Evolutionary conservation across 2,329 filamentous ascomycete genomes (phyloP), one percentile per base, ranked within the genome.

Genomic region (Teratosphaeria gauchensis): DNA sequence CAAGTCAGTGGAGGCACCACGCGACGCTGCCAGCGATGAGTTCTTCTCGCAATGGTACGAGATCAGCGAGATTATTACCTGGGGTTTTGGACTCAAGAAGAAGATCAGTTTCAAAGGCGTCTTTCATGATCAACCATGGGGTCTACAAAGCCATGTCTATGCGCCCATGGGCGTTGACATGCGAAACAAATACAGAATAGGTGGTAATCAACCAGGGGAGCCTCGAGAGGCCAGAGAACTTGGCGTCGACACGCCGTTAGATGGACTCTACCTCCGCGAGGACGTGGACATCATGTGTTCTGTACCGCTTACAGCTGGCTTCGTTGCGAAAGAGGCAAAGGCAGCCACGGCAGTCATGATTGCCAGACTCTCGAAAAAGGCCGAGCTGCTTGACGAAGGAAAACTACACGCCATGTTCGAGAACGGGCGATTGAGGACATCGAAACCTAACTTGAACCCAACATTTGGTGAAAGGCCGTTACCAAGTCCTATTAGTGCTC

Each of bases 241-340:
- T 54, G 86, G 85, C 4, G 78, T 87, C 0, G 83, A 84, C 52
- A 83, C 80, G 0, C 86, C 86, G 0, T 73, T 77, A 28, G 84
- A 88, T 59, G 86, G 86, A 0, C 72, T 89, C 2, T 89, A 88
- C 65, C 74, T 89, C 59, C 80, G 84, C 58, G 85, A 88, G 66
- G 86, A 89, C 62, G 85, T 88, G 48, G 85, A 88, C 69, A 85
- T 89, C 72, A 81, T 80, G 66, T 86, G 84, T 76, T 88, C 87
- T 68, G 75, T 88, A 56, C 80, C 84, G 28, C 58, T 71, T 60
- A 78, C 85, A 57, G 52, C 52, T 16, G 69, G 77, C 54, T 87
- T 87, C 59, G 85, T 88, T 64, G 87, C 86, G 12, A 78, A 81
- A 59, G 83, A 88, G 69, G 79, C 82, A 66, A 86, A 86, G 73